Conservation (phyloP, 2,329 filamentous ascomycete species). For the Leptosphaerulina australis region DNA sequence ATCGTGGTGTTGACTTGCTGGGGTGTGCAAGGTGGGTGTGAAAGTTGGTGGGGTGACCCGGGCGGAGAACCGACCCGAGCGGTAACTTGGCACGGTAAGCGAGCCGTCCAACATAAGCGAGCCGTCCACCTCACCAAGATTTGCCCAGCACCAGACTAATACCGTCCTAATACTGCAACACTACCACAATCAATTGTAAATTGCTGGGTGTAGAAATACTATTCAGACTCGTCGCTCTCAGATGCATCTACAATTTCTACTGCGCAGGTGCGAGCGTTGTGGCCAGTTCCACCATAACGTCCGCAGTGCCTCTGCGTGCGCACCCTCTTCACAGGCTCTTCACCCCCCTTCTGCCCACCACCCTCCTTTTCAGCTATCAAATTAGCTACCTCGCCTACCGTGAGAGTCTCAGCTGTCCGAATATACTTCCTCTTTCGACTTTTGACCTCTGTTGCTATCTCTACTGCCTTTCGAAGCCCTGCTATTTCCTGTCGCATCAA, state of each 20-base stretch:
- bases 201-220: not conserved
- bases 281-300: not conserved
- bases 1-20: no score
- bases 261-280: slow-evolving; percentile 1
- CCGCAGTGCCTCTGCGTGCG: not conserved
- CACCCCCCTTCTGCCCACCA: not conserved
- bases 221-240: not conserved
- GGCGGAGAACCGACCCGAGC: no score
- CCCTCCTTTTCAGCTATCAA: not conserved
- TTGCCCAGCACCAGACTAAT: no score
- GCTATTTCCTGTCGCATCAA: not conserved
- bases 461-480: no score
- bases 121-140: no score
- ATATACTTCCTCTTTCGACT: no score
- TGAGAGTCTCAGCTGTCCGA: no score
- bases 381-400: not conserved
- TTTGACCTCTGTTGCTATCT: no score
- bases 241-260: not conserved
- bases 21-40: no score
- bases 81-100: no score
- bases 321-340: not conserved
- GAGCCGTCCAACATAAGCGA: no score
- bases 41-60: no score
- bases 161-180: not conserved
- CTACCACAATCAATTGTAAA: not conserved